Base-by-base conservation (phyloP, 352 stramenopile species). In the Globisporangium megalacanthum region DNA sequence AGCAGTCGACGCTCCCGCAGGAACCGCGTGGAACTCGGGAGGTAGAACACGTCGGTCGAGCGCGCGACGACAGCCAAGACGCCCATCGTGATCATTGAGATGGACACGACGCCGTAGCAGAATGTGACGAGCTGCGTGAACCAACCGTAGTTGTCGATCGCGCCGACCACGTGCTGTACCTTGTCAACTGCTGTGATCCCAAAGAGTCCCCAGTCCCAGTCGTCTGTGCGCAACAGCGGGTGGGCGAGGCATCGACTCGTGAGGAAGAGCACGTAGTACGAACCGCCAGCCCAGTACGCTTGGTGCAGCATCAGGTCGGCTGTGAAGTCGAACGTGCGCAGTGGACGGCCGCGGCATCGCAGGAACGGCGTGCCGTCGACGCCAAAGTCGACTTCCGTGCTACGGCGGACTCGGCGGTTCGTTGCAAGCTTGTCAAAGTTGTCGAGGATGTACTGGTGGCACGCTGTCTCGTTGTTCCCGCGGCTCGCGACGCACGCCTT, bases 221-320 rank as follows among this genome's bases (percentile, higher is more conserved):
- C 66, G 0, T 46, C 44, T 29, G 71, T 75, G 31, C 72, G 31
- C 20, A 86, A 49, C 25, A 65, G 57, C 6, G 73, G 70, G 1
- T 73, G 49, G 0, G 72, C 74, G 9, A 68, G 51, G 46, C 76
- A 86, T 10, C 73, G 65, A 36, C 76, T 86, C 13, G 62, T 77
- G 19, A 80, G 67, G 41, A 86, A 69, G 54, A 79, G 57, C 8
- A 83, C 56, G 51, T 76, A 64, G 56, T 77, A 77, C 31, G 57
- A 62, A 0, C 69, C 74, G 7, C 76, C 76, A 0, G 76, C 61
- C 74, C 76, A 86, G 57, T 75, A 84, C 0, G 65, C 1, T 64
- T 71, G 56, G 73, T 70, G 65, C 7, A 77, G 62, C 69, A 86
- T 66, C 44, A 83, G 57, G 56, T 86, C 76, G 4, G 74, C 75